Evolutionary conservation across 2,329 filamentous ascomycete species (phyloP), one percentile per base, ranked within the genome.

Genomic region (Exophiala phaeomuriformis): DNA sequence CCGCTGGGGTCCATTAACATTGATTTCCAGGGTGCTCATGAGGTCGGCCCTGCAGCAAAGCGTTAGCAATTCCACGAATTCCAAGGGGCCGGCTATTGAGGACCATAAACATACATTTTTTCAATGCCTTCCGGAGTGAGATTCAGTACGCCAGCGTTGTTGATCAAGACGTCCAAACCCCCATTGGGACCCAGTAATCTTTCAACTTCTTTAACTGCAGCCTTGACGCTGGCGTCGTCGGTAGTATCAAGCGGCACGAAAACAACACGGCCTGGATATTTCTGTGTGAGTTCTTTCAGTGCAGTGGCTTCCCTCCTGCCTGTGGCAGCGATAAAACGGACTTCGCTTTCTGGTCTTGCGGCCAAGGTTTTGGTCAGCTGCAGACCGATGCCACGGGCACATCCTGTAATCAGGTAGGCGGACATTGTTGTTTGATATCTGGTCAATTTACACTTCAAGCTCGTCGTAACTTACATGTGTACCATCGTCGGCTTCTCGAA

Each of bases 381-480:
- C 1, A 72, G 61, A 9, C 70, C 69, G 0, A 72, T 56, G 9
- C 70, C 70, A n/a, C 69, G 63, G 19, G 65, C 65, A 28, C 66
- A 55, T 3, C 70, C 69, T 4, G 70, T 72, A 31, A 72, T 61
- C 4, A 72, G 57, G 53, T 68, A 71, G 5, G 65, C 66, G 3
- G 68, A 58, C 69, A 72, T 72, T 36, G 28, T 53, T 43, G 19
- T 35, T 6, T 35, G 33, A 35, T 96, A 96, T 71, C 96, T 75
- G 19, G 19, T 19, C 19, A 19, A 19, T 19, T 19, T 19, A 19
- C 19, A 19, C 19, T 19, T 19, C 19, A 19, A 19, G 19, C 19
- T 19, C 19, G 19, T 19, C 19, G 19, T 1, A 19, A 19, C 19
- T 19, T 19, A 19, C 19, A 19, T 19, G 19, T 19, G 19, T 19